Conservation (phyloP, 495 filamentous ascomycete genomes). For the Hypoxylon lienhwacheense region DNA sequence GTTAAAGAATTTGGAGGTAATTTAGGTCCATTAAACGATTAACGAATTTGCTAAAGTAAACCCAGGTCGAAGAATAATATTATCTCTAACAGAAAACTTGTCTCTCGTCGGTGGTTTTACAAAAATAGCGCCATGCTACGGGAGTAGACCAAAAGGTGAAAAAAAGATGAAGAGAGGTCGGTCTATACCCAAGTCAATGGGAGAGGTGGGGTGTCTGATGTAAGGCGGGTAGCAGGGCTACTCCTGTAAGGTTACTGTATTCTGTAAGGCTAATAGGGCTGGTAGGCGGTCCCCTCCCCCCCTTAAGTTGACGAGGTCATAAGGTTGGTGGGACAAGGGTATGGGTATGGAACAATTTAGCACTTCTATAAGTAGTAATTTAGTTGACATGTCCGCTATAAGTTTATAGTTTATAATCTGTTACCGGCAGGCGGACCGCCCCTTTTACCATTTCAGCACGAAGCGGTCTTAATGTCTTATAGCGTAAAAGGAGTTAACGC, state of each 20-base stretch:
- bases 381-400: too few species aligned
- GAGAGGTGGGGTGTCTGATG: conserved; percentile 8
- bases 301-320: too few species aligned
- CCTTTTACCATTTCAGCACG: background rate
- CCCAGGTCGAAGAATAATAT: too few species aligned
- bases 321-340: too few species aligned
- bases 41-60: too few species aligned
- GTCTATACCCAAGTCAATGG: conserved; percentile 4
- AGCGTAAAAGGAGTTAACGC: conserved; percentile 1
- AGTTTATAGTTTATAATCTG: too few species aligned
- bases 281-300: conserved; percentile 23
- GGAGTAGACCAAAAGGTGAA: background rate
- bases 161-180: conserved; percentile 19
- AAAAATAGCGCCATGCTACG: background rate
- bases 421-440: background rate
- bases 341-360: too few species aligned
- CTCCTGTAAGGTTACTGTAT: too few species aligned
- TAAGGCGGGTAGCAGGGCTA: too few species aligned
- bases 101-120: conserved; percentile 1
- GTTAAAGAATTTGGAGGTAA: background rate
- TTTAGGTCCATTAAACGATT: too few species aligned
- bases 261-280: conserved; percentile 33
- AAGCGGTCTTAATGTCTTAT: conserved; percentile 8
- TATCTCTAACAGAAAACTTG: too few species aligned
- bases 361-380: too few species aligned